Conservation (phyloP, 352 stramenopile genomes). For the Globisporangium spiculum region DNA sequence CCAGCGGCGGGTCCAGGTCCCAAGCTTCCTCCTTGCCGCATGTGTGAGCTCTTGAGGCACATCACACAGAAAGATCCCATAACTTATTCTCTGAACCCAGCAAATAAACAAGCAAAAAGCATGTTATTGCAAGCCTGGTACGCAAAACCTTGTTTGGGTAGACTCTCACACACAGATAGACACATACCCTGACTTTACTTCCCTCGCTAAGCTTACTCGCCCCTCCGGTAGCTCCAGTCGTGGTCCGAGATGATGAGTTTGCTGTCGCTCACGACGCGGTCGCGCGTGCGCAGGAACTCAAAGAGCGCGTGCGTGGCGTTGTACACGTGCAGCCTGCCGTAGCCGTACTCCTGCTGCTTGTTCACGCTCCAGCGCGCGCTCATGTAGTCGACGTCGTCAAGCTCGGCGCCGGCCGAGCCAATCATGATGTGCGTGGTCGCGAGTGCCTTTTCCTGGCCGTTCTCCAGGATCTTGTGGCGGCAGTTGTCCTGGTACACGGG, state of each 20-base stretch:
- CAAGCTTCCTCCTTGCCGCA: slow-evolving; percentile 15
- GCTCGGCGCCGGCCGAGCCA: slow-evolving; percentile 35
- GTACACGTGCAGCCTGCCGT: slow-evolving; percentile 37
- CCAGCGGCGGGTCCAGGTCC: slow-evolving; percentile 1
- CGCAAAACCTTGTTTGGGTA: neutral
- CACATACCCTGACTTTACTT: neutral
- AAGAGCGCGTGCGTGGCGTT: slow-evolving; percentile 38
- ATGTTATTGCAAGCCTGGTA: neutral
- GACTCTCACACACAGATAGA: neutral
- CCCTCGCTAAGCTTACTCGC: slow-evolving; percentile 4
- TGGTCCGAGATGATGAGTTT: slow-evolving; percentile 35
- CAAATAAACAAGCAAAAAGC: neutral
- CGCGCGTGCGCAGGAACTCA: slow-evolving; percentile 34
- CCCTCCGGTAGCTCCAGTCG: slow-evolving; percentile 25
- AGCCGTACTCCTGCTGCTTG: slow-evolving; percentile 33
- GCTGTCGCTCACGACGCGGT: slow-evolving; percentile 29
- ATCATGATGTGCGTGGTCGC: slow-evolving; percentile 43
- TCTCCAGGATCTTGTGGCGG: slow-evolving; percentile 10
- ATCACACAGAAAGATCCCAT: neutral
- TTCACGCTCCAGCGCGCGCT: slow-evolving; percentile 22
- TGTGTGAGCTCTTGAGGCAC: slow-evolving; percentile 8
- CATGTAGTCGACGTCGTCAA: slow-evolving; percentile 34
- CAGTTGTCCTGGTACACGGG: slow-evolving; percentile 26
- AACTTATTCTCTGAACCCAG: neutral
- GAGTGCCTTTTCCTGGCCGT: slow-evolving; percentile 13